A percentile compares a stretch with the other conserved stretches of the same genome.
These are phyloP conservation scores for Hypoxylon sp. DNA, from an alignment of 2,329 filamentous ascomycete species.

Conservation along the genomic window DNA sequence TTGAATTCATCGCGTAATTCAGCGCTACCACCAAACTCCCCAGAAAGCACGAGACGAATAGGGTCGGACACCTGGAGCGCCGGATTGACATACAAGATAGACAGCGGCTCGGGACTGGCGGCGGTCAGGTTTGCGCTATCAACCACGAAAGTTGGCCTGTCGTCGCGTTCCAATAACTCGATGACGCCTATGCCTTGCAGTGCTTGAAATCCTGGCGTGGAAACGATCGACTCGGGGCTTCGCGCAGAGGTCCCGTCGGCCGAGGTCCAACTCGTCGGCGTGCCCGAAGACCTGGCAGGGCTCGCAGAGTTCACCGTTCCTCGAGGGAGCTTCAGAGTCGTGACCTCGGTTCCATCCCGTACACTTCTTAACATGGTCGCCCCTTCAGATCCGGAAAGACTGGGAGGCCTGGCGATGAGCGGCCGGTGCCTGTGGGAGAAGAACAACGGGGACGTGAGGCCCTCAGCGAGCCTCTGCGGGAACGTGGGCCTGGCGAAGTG, in stretches of 20 bases:
- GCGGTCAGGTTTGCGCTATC: constrained; percentile 69
- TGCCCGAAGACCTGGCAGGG: constrained; percentile 58
- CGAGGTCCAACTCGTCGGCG: constrained; percentile 61
- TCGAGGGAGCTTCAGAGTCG: constrained; percentile 63
- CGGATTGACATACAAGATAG: constrained; percentile 73
- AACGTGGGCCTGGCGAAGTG: constrained; percentile 40
- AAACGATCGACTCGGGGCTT: constrained; percentile 60
- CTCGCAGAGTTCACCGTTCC: constrained; percentile 60
- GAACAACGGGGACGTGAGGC: constrained; percentile 60
- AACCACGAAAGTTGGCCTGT: constrained; percentile 78
- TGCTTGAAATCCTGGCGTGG: constrained; percentile 58
- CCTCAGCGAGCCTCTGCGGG: constrained; percentile 46
- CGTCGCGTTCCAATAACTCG: constrained; percentile 79
- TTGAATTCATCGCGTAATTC: constrained; percentile 58
- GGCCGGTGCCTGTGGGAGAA: constrained; percentile 56
- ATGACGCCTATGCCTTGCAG: constrained; percentile 72
- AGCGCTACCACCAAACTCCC: constrained; percentile 53
- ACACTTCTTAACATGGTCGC: constrained; percentile 58
- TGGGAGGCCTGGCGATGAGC: constrained; percentile 49
- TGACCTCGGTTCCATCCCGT: constrained; percentile 58
- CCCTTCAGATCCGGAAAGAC: constrained; percentile 51
- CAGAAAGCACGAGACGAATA: constrained; percentile 64
- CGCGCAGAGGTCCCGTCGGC: constrained; percentile 59
- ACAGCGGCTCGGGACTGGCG: constrained; percentile 60
- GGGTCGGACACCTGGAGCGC: constrained; percentile 66